Evolutionary conservation across 1,139 yeast genomes (phyloP).

Genomic region (Waltiozyma sp.): DNA sequence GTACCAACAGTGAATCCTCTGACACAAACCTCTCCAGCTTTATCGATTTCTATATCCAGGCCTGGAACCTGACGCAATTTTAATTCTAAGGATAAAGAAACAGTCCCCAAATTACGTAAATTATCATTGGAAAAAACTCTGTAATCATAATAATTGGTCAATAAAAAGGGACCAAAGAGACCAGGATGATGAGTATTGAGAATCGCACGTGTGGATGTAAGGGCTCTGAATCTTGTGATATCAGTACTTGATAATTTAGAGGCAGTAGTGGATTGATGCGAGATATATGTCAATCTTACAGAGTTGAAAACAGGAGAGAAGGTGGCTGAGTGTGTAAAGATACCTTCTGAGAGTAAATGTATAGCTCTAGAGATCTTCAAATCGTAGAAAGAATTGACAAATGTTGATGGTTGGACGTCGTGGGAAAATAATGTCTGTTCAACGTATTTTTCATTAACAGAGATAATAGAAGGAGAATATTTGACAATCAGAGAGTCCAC

Average conservation of each 20-base stretch:
- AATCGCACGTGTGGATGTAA: constrained; percentile 39
- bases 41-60: neutral
- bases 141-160: constrained; percentile 54
- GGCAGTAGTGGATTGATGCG: neutral
- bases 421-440: neutral
- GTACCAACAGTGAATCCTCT: constrained; percentile 65
- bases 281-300: neutral
- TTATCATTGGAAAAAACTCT: constrained; percentile 29
- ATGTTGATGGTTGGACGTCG: neutral
- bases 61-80: constrained; percentile 21
- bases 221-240: constrained; percentile 35
- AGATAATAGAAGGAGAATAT: constrained; percentile 4
- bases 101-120: constrained; percentile 23
- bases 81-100: constrained; percentile 25
- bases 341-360: constrained; percentile 28
- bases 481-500: neutral
- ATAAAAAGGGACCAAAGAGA: constrained; percentile 46
- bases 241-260: constrained; percentile 20
- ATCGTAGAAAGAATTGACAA: neutral
- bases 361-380: constrained; percentile 21
- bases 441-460: constrained; percentile 1
- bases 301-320: neutral
- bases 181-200: constrained; percentile 38
- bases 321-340: constrained; percentile 21
- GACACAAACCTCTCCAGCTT: constrained; percentile 37